Conservation (phyloP, 2,329 filamentous ascomycete genomes). For the Dothideomycetes sp. region DNA sequence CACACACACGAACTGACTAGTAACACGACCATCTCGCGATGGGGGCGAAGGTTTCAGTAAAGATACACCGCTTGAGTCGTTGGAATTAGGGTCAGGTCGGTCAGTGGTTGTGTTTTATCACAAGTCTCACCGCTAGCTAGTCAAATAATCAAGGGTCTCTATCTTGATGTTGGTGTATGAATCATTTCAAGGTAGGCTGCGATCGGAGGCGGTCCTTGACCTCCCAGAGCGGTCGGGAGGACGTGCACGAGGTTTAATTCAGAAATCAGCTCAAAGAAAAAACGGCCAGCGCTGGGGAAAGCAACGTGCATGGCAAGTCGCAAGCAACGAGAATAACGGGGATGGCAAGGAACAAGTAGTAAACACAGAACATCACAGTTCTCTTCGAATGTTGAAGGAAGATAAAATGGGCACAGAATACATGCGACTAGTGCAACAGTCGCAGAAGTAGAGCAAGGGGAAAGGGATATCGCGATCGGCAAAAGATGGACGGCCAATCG, state of each 20-base stretch:
- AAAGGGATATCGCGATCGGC: not conserved
- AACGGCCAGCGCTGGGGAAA: constrained; percentile 9
- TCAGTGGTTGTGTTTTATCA: no score
- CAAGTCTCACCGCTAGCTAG: constrained; percentile 8
- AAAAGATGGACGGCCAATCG: constrained; percentile 3
- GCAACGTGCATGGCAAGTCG: no score
- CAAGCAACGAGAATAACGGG: not conserved
- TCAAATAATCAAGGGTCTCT: no score
- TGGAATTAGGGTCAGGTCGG: no score
- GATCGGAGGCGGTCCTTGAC: no score
- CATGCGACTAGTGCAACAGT: not conserved
- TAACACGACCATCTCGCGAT: constrained; percentile 2
- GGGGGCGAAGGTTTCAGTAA: constrained; percentile 1
- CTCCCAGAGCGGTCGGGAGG: not conserved
- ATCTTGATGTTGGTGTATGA: no score
- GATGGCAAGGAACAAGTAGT: constrained; percentile 6
- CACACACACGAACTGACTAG: no score
- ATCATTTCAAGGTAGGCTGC: no score
- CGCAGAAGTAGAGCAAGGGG: not conserved
- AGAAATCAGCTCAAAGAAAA: not conserved
- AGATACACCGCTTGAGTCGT: not conserved
- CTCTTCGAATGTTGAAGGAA: constrained; percentile 1
- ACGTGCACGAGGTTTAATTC: no score
- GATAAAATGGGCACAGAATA: not conserved
- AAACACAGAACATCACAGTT: not conserved